Evolutionary conservation across 768 basidiomycete genomes (phyloP), one percentile per base, ranked within the genome.

Genomic region (Baorangia bicolor): DNA sequence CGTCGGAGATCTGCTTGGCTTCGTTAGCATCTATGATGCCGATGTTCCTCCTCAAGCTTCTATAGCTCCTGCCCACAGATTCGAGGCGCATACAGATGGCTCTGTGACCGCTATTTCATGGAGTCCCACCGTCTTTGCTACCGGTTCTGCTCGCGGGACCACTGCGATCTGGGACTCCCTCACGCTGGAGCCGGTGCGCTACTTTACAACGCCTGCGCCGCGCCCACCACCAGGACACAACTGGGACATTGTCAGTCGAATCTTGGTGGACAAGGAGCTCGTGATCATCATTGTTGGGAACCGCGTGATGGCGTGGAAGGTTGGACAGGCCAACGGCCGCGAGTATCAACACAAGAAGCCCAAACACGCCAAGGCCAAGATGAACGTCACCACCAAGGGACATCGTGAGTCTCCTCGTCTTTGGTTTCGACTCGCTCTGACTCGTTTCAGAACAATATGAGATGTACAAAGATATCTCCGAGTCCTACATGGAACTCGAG

Each of bases 281-380:
- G 54, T 93, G 23, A 65, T 91, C 42, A 83, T 82, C 12, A 75
- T 75, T 31, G 78, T 87, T 4, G 89, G 84, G 10, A 82, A 80
- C 55, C 73, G 78, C 39, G 81, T 90, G 3, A 73, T 88, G 67
- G 78, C 85, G 1, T 93, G 89, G 87, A 81, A 78, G 60, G 82
- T 84, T 6, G 86, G 82, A 4, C 75, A 73, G 2, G 73, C 77
- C 12, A 63, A 69, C 0, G 69, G 63, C 48, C 58, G 62, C 18
- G 64, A 57, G 13, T 63, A 73, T 52, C 56, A 68, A 6, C 59
- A 21, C 37, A 72, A 70, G 64, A 81, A 75, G 65, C 69, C 70
- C 10, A 67, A 58, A 35, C 65, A 66, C n/a, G 44, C 60, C 30
- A 64, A 62, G 27, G 4, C 43, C 60, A 72, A 67, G 64, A 62